A percentile compares a stretch with the other conserved stretches of the same genome.
phyloP scores from a whole-genome alignment of 257 asterid genomes.

The Capsicum rhomboideum region DNA sequence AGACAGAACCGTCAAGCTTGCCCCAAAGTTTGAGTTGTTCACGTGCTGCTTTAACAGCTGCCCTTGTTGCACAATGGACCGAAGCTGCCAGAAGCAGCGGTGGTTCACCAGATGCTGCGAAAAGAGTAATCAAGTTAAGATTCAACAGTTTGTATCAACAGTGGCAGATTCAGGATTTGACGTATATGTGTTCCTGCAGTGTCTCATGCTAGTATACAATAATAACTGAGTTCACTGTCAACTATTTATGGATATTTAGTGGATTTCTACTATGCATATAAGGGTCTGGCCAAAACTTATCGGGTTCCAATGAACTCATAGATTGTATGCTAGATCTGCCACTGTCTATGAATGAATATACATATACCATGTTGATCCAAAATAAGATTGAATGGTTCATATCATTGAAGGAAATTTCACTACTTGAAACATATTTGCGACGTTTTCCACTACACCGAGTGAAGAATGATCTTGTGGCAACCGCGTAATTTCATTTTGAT shows the following conservation, averaged over 20 bases:
- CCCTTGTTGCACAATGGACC: conserved; percentile 67
- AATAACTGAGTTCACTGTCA: background rate
- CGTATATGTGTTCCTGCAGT: background rate
- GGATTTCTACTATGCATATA: too few species aligned
- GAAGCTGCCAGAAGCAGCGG: conserved; percentile 70
- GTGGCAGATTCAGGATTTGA: background rate
- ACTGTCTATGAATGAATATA: background rate
- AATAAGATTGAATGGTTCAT: background rate
- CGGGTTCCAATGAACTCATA: background rate
- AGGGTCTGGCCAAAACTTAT: background rate
- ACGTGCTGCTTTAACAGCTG: conserved; percentile 63
- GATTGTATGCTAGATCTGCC: background rate
- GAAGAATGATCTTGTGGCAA: too few species aligned
- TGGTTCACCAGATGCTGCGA: conserved; percentile 78
- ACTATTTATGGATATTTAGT: background rate
- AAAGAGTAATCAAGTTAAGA: background rate
- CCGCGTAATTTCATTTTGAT: too few species aligned
- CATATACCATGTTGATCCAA: background rate
- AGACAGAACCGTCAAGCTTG: conserved; percentile 26
- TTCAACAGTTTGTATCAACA: background rate
- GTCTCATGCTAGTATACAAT: background rate
- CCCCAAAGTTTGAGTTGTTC: conserved; percentile 53
- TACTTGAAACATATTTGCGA: background rate
- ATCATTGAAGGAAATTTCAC: too few species aligned
- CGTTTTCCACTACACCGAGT: background rate